phyloP scores from a whole-genome alignment of 768 basidiomycete genomes.

The Cystobasidium ongulense region DNA sequence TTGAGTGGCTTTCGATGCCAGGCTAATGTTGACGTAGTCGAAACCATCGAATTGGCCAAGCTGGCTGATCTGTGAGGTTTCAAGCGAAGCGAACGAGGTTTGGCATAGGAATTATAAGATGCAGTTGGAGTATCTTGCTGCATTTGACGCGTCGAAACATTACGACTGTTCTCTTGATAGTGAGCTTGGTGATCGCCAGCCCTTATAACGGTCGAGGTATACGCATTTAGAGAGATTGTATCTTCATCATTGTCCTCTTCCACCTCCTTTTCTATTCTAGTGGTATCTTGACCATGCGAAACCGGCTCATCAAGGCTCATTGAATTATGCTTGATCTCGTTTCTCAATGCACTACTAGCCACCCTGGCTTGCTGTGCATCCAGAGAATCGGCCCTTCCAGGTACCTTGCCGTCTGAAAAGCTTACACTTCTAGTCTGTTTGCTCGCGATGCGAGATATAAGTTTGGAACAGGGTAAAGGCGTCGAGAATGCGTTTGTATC shows the following conservation, averaged over 20 bases:
- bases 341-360: constrained; percentile 7
- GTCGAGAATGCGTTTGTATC: constrained; percentile 46
- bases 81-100: neutral
- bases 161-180: neutral
- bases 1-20: constrained; percentile 24
- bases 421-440: constrained; percentile 75
- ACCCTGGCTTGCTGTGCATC: neutral
- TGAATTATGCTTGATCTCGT: neutral
- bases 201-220: neutral
- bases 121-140: constrained; percentile 11
- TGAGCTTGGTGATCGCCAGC: neutral
- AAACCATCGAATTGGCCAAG: constrained; percentile 4
- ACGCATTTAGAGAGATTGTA: neutral
- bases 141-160: neutral
- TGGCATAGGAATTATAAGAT: neutral
- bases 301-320: neutral
- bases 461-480: constrained; percentile 18
- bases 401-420: constrained; percentile 86
- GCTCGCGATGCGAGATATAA: constrained; percentile 44
- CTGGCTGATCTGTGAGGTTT: neutral
- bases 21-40: constrained; percentile 12
- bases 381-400: constrained; percentile 41
- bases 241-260: neutral
- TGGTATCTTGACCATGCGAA: neutral
- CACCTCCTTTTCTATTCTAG: neutral